Conservation (phyloP, 352 stramenopile species). For the Aphanomyces astaci region DNA sequence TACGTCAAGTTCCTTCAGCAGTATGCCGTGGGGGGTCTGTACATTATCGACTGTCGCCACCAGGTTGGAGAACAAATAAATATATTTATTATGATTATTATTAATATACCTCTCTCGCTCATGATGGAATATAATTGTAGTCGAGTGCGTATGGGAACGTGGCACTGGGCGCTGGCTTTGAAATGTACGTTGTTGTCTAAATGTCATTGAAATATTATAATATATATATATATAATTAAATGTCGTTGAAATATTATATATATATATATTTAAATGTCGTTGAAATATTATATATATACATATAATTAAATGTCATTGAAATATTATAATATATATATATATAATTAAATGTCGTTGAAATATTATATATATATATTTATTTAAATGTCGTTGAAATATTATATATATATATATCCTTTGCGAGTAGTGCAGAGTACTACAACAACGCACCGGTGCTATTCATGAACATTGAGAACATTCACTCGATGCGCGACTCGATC, state of each 20-base stretch:
- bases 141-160: constrained; percentile 81
- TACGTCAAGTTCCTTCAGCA: constrained; percentile 50
- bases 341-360: constrained; percentile 28
- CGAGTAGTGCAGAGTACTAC: constrained; percentile 70
- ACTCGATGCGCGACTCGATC: constrained; percentile 84
- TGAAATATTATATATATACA: too few relatives aligned
- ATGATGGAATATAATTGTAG: constrained; percentile 20
- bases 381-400: constrained; percentile 30
- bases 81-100: neutral
- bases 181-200: constrained; percentile 77
- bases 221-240: too few relatives aligned
- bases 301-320: too few relatives aligned
- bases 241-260: too few relatives aligned
- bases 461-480: constrained; percentile 91
- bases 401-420: constrained; percentile 21
- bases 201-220: too few relatives aligned
- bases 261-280: constrained; percentile 24
- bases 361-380: constrained; percentile 16
- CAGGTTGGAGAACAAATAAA: constrained; percentile 31
- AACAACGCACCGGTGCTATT: constrained; percentile 66
- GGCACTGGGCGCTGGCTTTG: constrained; percentile 68
- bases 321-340: too few relatives aligned
- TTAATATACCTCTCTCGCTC: neutral
- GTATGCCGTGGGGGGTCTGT: constrained; percentile 50
- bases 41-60: constrained; percentile 77